phyloP scores from a whole-genome alignment of 2,329 filamentous ascomycete genomes.

The Tothia fuscella region DNA sequence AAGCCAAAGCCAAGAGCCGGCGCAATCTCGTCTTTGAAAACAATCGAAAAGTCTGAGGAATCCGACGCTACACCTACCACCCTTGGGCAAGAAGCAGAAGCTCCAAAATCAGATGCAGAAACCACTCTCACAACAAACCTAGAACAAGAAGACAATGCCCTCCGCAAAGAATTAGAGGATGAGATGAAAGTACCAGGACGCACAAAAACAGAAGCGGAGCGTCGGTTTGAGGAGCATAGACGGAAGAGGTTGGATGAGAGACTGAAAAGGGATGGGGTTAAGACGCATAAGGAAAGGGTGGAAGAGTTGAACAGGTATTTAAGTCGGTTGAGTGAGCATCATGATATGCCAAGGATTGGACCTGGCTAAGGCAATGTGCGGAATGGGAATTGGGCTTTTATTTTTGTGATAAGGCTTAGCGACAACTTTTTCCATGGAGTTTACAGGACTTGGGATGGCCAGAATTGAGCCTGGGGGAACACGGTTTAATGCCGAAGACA shows the following conservation, averaged over 20 bases:
- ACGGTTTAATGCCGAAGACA: too few relatives aligned
- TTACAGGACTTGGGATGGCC: too few relatives aligned
- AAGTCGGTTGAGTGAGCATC: conserved; percentile 85
- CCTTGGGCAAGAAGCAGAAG: background rate
- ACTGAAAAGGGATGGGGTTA: conserved; percentile 72
- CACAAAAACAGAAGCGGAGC: conserved; percentile 73
- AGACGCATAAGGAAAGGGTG: conserved; percentile 93
- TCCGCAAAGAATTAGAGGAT: conserved; percentile 17
- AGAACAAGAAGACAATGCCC: conserved; percentile 14
- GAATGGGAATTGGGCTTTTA: too few relatives aligned
- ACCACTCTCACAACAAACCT: conserved; percentile 11
- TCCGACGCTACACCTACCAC: conserved; percentile 13
- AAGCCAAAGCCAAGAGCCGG: conserved; percentile 35
- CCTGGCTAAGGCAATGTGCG: too few relatives aligned
- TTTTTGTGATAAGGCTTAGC: too few relatives aligned
- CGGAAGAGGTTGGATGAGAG: conserved; percentile 73
- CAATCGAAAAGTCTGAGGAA: conserved; percentile 4
- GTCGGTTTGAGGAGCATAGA: conserved; percentile 66
- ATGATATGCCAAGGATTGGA: conserved; percentile 70
- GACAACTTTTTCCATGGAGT: too few relatives aligned
- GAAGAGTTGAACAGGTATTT: conserved; percentile 93
- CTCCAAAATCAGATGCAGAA: background rate
- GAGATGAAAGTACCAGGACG: conserved; percentile 17
- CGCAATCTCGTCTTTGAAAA: conserved; percentile 12
- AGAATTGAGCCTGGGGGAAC: too few relatives aligned